phyloP scores from a whole-genome alignment of 768 basidiomycete species.

The Tylopilus plumbeoviolaceoides region DNA sequence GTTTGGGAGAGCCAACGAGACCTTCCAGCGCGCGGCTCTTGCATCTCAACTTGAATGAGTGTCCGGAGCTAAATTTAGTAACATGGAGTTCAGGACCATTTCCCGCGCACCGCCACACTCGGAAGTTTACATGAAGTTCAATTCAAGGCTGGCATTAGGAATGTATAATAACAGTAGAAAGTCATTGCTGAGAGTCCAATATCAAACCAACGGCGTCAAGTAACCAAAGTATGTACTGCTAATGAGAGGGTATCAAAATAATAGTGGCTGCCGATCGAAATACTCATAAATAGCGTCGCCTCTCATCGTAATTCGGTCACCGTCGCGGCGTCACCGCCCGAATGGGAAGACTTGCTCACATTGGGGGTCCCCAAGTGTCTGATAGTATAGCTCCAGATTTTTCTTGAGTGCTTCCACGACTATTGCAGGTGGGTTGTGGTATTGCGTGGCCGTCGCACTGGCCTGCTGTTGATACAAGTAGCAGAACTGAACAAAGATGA shows the following conservation, averaged over 20 bases:
- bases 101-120: no score
- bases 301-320: no score
- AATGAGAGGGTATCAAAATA: not conserved
- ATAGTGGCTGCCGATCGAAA: not conserved
- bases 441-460: conserved; percentile 11
- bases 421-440: conserved; percentile 13
- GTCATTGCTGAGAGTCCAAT: no score
- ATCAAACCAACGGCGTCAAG: not conserved
- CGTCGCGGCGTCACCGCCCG: not conserved
- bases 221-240: not conserved
- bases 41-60: no score
- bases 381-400: not conserved
- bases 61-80: no score
- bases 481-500: conserved; percentile 5
- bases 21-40: no score
- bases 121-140: no score
- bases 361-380: not conserved
- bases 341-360: not conserved
- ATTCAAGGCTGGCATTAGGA: no score
- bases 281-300: not conserved
- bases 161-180: no score
- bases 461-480: conserved; percentile 14
- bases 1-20: no score
- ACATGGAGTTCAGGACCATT: no score
- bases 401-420: not conserved